phyloP scores from a whole-genome alignment of 805 yeast genomes.

The Metschnikowia aberdeeniae region DNA sequence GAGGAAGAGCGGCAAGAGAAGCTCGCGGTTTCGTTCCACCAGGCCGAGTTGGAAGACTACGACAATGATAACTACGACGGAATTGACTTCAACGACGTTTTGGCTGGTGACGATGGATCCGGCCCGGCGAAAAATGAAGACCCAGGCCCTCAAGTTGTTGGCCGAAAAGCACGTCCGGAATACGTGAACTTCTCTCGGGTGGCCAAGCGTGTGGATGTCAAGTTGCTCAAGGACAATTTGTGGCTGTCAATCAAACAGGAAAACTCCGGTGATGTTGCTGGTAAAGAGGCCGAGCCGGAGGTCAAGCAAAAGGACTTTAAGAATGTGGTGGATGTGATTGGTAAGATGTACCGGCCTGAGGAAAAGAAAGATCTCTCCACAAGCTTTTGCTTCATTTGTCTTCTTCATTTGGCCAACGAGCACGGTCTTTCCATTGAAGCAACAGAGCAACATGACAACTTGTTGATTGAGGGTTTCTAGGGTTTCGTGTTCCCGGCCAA shows the following conservation, averaged over 20 bases:
- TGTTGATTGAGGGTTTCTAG: slow-evolving; percentile 23
- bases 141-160: slow-evolving; percentile 18
- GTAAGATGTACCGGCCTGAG: slow-evolving; percentile 50
- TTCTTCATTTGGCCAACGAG: slow-evolving; percentile 83
- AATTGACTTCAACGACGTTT: slow-evolving; percentile 42
- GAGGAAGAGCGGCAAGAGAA: slow-evolving; percentile 33
- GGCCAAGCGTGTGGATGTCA: slow-evolving; percentile 78
- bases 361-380: slow-evolving; percentile 70
- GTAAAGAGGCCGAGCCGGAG: slow-evolving; percentile 14
- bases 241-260: slow-evolving; percentile 54
- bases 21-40: slow-evolving; percentile 35
- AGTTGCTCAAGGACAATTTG: slow-evolving; percentile 64
- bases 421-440: slow-evolving; percentile 61
- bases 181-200: slow-evolving; percentile 58
- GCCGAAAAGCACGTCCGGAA: slow-evolving; percentile 33
- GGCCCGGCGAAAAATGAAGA: slow-evolving; percentile 14
- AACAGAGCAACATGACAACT: slow-evolving; percentile 39
- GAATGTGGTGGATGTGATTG: slow-evolving; percentile 46
- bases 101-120: slow-evolving; percentile 24
- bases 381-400: slow-evolving; percentile 78
- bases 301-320: slow-evolving; percentile 37
- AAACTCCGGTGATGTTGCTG: slow-evolving; percentile 14
- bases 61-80: slow-evolving; percentile 36
- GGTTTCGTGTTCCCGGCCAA: not conserved
- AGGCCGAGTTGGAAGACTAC: slow-evolving; percentile 39